Evolutionary conservation across 225 moss, liverwort and hornwort species (phyloP).

Genomic region (Climacium dendroides): DNA sequence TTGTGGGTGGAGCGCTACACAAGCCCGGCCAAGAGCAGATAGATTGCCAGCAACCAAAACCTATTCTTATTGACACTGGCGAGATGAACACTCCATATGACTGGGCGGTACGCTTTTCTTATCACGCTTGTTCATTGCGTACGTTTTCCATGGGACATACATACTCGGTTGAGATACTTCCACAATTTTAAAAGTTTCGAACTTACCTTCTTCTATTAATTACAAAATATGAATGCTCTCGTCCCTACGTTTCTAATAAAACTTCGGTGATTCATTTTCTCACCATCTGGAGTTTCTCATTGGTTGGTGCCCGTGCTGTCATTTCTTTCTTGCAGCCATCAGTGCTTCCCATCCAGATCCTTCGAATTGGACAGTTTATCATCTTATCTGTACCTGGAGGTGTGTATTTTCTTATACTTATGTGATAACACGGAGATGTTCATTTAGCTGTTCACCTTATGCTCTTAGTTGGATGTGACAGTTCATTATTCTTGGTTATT

Average conservation of each 20-base stretch:
- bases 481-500: neutral
- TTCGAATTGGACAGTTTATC: constrained; percentile 76
- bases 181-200: neutral
- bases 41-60: constrained; percentile 85
- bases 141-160: neutral
- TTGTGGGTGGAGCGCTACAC: constrained; percentile 74
- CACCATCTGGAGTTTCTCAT: neutral
- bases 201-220: neutral
- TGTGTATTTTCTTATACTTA: constrained; percentile 3
- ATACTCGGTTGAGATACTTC: too few relatives aligned
- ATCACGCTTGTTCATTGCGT: neutral
- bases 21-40: constrained; percentile 52
- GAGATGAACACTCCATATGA: constrained; percentile 82
- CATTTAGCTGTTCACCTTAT: neutral
- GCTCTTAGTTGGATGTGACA: neutral
- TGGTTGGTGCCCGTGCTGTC: neutral
- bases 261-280: neutral
- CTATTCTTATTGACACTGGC: constrained; percentile 87
- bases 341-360: constrained; percentile 84
- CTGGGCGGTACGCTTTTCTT: constrained; percentile 62
- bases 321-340: constrained; percentile 54
- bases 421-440: neutral
- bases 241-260: neutral
- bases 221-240: neutral
- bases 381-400: constrained; percentile 88